phyloP scores from a whole-genome alignment of 1,284 basidiomycete genomes.

The Moesziomyces globuligerus region DNA sequence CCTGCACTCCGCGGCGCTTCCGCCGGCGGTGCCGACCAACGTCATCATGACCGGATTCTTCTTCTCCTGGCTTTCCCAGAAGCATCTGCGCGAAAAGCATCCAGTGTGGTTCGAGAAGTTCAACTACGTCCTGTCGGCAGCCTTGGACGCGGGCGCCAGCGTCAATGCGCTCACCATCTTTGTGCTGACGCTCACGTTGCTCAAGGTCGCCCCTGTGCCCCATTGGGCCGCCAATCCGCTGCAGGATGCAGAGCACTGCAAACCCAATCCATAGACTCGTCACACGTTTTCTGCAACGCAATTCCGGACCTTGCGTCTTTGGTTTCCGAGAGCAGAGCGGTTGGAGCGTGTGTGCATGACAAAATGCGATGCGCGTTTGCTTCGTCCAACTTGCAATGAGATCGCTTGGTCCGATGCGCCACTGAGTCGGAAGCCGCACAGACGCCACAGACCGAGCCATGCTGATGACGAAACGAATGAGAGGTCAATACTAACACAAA shows the following conservation, averaged over 20 bases:
- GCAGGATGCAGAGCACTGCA: slow-evolving; percentile 49
- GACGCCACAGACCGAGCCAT: background rate
- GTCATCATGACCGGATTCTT: slow-evolving; percentile 70
- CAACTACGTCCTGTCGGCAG: slow-evolving; percentile 67
- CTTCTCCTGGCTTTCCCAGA: slow-evolving; percentile 68
- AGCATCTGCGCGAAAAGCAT: slow-evolving; percentile 66
- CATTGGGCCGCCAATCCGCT: slow-evolving; percentile 52
- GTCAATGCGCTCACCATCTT: slow-evolving; percentile 70
- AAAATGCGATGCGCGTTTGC: too few species aligned
- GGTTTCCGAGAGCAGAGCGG: too few species aligned
- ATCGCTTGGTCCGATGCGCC: too few species aligned
- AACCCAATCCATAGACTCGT: slow-evolving; percentile 9
- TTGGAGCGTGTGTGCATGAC: too few species aligned
- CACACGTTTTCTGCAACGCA: background rate
- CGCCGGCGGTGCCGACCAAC: slow-evolving; percentile 69
- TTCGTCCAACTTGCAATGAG: too few species aligned
- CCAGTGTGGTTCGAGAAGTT: slow-evolving; percentile 64
- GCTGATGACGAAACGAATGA: slow-evolving; percentile 7
- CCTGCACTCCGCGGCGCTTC: slow-evolving; percentile 68
- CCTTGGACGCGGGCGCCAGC: slow-evolving; percentile 69
- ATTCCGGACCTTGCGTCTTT: background rate
- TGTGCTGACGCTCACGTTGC: slow-evolving; percentile 62
- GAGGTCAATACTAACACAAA: slow-evolving; percentile 14
- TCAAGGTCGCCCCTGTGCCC: slow-evolving; percentile 52
- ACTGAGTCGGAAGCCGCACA: background rate